Evolutionary conservation across 331 rosid genomes (phyloP).

Genomic region (Quercus phellos): DNA sequence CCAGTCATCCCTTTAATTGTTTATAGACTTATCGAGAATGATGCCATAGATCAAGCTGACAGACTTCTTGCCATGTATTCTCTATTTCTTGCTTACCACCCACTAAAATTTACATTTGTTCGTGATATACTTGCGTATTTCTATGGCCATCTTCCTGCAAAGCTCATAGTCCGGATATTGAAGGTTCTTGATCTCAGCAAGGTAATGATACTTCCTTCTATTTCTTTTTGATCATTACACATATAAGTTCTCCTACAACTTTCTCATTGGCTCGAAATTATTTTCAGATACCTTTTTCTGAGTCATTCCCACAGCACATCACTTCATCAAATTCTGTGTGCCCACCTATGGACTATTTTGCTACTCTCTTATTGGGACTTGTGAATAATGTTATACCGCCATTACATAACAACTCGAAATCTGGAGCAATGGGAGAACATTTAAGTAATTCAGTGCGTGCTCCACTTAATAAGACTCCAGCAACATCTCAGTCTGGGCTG

Average conservation of each 20-base stretch:
- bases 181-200: constrained; percentile 70
- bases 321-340: constrained; percentile 72
- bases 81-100: constrained; percentile 67
- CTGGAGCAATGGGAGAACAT: constrained; percentile 55
- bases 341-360: constrained; percentile 93
- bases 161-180: constrained; percentile 78
- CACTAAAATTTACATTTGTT: constrained; percentile 85
- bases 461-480: constrained; percentile 62
- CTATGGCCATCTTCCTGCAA: constrained; percentile 84
- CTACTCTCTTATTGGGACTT: constrained; percentile 80
- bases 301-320: constrained; percentile 79
- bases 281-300: constrained; percentile 88
- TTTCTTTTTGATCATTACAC: constrained; percentile 9
- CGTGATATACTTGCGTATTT: constrained; percentile 98
- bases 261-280: constrained; percentile 22
- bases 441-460: constrained; percentile 51
- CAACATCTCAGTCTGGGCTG: constrained; percentile 65
- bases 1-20: constrained; percentile 89
- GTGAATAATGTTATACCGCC: constrained; percentile 97
- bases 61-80: constrained; percentile 61
- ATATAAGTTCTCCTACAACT: constrained; percentile 2
- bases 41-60: constrained; percentile 80
- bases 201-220: constrained; percentile 42
- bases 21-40: constrained; percentile 93
- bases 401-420: constrained; percentile 69